A percentile compares a stretch with the other conserved stretches of the same genome.
Conservation (phyloP, 2,329 filamentous ascomycete species). For the Cordyceps pruinosa region DNA sequence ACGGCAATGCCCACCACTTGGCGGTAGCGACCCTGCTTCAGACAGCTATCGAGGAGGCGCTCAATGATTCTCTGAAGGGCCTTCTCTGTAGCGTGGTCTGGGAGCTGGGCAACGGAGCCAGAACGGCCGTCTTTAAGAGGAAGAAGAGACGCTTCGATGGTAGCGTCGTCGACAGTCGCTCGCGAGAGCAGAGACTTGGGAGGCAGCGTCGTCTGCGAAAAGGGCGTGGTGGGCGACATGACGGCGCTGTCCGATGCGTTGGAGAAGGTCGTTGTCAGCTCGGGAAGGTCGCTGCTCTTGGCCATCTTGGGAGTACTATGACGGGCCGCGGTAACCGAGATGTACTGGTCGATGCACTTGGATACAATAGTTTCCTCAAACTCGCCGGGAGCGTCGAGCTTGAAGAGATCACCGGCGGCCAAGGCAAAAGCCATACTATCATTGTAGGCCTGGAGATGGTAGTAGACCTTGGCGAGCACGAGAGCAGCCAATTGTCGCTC, state of each 20-base stretch:
- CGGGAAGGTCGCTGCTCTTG: constrained; percentile 48
- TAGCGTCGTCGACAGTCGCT: constrained; percentile 58
- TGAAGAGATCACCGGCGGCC: constrained; percentile 89
- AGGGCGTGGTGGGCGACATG: constrained; percentile 86
- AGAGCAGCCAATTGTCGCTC: constrained; percentile 91
- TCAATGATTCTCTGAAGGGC: constrained; percentile 80
- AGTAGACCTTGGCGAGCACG: constrained; percentile 96
- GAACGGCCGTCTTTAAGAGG: constrained; percentile 48
- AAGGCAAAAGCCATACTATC: constrained; percentile 99
- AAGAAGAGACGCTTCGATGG: constrained; percentile 53
- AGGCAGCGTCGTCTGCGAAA: constrained; percentile 86
- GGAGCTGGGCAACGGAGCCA: constrained; percentile 57
- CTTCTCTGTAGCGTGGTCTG: constrained; percentile 64
- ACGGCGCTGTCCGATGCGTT: constrained; percentile 61
- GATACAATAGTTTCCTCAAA: constrained; percentile 99
- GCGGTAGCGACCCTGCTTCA: constrained; percentile 78
- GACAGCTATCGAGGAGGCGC: constrained; percentile 84
- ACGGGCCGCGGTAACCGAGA: constrained; percentile 58
- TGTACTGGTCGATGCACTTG: constrained; percentile 97
- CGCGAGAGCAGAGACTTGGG: constrained; percentile 94
- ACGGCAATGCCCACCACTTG: constrained; percentile 97
- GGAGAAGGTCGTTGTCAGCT: constrained; percentile 74
- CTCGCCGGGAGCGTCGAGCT: constrained; percentile 83
- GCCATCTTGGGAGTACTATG: constrained; percentile 38
- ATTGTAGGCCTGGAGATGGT: constrained; percentile 96